Evolutionary conservation across 352 stramenopile species (phyloP), one percentile per base, ranked within the genome.

Genomic region (Aphanomyces euteiches): DNA sequence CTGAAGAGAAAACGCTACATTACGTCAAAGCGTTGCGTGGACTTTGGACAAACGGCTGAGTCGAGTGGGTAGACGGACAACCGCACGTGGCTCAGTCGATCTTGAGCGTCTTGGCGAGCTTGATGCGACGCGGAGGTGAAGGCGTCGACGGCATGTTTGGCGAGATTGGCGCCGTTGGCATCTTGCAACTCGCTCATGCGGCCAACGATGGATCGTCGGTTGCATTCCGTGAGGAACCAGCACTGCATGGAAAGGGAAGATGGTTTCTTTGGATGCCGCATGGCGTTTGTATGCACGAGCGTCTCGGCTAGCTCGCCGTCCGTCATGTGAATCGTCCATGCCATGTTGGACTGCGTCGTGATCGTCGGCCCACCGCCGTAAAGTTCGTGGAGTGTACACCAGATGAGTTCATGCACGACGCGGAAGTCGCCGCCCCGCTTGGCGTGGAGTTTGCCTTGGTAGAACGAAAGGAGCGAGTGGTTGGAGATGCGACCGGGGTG

Each of bases 221-320:
- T 61, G 54, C 54, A 61, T 41, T 70, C 64, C 45, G 61, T 61
- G 7, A 37, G 64, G 36, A 70, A 70, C 64, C 64, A 70, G 64
- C 64, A 70, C 36, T 70, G 64, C 2, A 47, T 21, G 39, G 47
- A 69, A 4, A 13, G 8, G 2, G 54, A 19, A 28, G 54, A 13
- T 6, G 1, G 15, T 17, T 61, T 61, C n/a, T 61, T 61, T 28
- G 28, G 28, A 28, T 28, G 28, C 0, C 50, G 50, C 7, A 19
- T 28, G 34, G 54, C n/a, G 17, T 19, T 37, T 10, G 54, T 61
- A 17, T 61, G 54, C 54, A 61, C 54, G 34, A 61, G 54, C n/a
- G 54, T 61, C 28, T 39, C 15, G 15, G 28, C 54, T 12, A 61
- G 13, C 38, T 70, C 47, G 54, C 13, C 53, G n/a, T 45, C 36